These are phyloP conservation scores for Vitis hybrid DNA, from an alignment of 177 flowering plant genomes.

Conservation along the genomic window DNA sequence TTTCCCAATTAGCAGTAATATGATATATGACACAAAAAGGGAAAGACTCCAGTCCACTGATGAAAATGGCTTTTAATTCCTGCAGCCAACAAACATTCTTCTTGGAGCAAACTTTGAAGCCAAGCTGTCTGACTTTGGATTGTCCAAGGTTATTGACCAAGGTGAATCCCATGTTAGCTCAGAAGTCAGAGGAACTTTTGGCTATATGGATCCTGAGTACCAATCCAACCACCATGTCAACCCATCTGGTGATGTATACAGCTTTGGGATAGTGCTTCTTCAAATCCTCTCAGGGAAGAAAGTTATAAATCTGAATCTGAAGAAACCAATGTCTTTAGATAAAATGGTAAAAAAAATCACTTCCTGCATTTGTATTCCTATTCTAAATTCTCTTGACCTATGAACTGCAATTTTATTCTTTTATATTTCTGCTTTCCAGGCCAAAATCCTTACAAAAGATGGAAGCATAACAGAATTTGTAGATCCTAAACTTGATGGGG, in stretches of 20 bases:
- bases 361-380: neutral
- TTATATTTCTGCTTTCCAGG: conserved; percentile 19
- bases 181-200: conserved; percentile 47
- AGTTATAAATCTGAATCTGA: conserved; percentile 27
- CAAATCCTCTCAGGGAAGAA: conserved; percentile 45
- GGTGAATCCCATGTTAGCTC: conserved; percentile 44
- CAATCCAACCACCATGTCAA: conserved; percentile 34
- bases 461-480: conserved; percentile 31
- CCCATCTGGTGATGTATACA: conserved; percentile 43
- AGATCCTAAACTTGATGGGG: conserved; percentile 33
- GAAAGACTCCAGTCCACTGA: neutral
- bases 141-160: conserved; percentile 38
- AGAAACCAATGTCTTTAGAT: conserved; percentile 25
- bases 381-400: too few species aligned
- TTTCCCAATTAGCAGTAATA: neutral
- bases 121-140: conserved; percentile 49
- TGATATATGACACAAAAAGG: neutral
- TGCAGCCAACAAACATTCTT: conserved; percentile 47
- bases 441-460: conserved; percentile 19
- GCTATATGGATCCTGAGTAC: conserved; percentile 56
- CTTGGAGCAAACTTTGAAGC: conserved; percentile 30
- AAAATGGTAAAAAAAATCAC: conserved; percentile 21
- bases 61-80: too few species aligned
- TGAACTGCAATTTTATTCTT: too few species aligned
- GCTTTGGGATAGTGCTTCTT: conserved; percentile 49